phyloP scores from a whole-genome alignment of 1,284 basidiomycete species.

The Coniophora puteana region DNA sequence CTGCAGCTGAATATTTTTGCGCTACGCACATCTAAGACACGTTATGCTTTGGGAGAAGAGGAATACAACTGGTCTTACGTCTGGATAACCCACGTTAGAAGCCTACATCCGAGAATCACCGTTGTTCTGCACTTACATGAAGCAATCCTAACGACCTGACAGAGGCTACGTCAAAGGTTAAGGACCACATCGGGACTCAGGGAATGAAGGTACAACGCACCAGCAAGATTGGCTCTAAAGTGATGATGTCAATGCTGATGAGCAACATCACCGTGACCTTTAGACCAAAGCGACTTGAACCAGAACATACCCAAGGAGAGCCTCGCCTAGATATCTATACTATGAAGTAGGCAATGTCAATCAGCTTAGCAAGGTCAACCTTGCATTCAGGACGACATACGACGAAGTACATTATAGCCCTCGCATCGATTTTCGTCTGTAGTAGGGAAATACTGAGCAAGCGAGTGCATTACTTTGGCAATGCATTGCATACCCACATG shows the following conservation, averaged over 20 bases:
- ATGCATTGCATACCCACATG: constrained; percentile 2
- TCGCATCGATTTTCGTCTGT: neutral
- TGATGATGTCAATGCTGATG: neutral
- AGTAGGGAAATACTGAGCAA: neutral
- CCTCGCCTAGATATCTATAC: neutral
- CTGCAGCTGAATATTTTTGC: too few species aligned
- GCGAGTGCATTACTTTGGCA: neutral
- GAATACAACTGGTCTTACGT: neutral
- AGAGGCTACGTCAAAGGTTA: neutral
- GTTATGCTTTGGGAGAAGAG: too few species aligned
- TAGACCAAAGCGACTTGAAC: too few species aligned
- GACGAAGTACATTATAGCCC: neutral
- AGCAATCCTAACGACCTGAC: neutral
- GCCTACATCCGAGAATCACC: neutral
- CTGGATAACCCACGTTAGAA: neutral
- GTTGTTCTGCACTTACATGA: neutral
- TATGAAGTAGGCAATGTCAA: neutral
- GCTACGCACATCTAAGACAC: too few species aligned
- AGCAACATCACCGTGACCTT: too few species aligned
- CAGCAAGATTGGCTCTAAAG: neutral
- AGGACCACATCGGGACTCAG: neutral
- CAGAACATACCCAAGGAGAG: neutral
- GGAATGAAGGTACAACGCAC: neutral
- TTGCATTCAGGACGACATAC: neutral
- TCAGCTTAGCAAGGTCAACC: neutral